Evolutionary conservation across 1,284 basidiomycete genomes (phyloP).

Genomic region (Cryptococcus maquisensis): DNA sequence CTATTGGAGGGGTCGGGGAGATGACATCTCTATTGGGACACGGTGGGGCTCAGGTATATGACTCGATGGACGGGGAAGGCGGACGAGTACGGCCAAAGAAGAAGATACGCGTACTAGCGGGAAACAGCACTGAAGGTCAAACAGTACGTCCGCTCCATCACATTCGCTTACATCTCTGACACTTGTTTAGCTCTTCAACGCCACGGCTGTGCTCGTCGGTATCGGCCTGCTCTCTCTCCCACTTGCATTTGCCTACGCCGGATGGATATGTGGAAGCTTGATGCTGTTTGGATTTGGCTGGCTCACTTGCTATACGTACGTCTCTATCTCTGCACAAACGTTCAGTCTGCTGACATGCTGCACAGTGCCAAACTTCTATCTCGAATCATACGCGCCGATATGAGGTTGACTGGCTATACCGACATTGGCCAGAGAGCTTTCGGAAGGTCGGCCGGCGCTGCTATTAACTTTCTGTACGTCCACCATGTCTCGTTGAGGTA

Average conservation of each 20-base stretch:
- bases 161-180: conserved; percentile 11
- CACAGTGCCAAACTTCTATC: conserved; percentile 78
- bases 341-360: neutral
- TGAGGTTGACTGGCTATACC: conserved; percentile 70
- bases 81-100: neutral
- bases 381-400: conserved; percentile 65
- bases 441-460: conserved; percentile 60
- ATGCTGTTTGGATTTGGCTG: conserved; percentile 73
- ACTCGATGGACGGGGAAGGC: neutral
- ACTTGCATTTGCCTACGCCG: conserved; percentile 78
- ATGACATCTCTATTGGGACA: neutral
- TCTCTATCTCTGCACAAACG: conserved; percentile 16
- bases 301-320: conserved; percentile 82
- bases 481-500: neutral
- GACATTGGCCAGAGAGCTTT: conserved; percentile 86
- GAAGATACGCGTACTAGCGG: neutral
- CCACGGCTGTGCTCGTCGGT: conserved; percentile 77
- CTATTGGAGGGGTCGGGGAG: too few species aligned
- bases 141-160: conserved; percentile 57
- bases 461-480: conserved; percentile 41
- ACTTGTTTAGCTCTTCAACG: conserved; percentile 74
- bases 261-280: conserved; percentile 72
- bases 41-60: neutral
- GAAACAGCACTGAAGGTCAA: conserved; percentile 71
- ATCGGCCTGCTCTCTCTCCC: conserved; percentile 88